Conservation (phyloP, 768 basidiomycete species). For the Pleurotus giganteus region DNA sequence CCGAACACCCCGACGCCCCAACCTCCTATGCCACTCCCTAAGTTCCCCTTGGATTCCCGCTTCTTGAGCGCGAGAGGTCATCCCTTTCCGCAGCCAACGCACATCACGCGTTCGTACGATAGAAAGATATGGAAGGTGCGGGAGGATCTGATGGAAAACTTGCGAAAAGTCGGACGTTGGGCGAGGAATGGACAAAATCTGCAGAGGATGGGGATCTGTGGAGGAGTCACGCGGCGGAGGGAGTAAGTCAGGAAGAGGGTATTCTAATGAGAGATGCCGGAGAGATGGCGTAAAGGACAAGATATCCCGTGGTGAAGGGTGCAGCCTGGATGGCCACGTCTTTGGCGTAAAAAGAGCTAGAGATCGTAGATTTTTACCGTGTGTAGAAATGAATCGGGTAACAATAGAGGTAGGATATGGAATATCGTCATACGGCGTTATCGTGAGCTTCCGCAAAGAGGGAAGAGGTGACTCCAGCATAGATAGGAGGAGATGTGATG, state of each 20-base stretch:
- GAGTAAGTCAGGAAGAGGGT: constrained; percentile 54
- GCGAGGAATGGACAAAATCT: constrained; percentile 74
- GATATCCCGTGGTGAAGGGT: constrained; percentile 49
- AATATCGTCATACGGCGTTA: constrained; percentile 75
- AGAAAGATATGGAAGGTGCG: constrained; percentile 52
- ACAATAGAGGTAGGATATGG: constrained; percentile 56
- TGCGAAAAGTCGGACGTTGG: constrained; percentile 60
- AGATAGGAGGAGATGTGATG: constrained; percentile 58
- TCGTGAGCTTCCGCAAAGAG: constrained; percentile 55
- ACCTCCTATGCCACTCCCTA: constrained; percentile 65
- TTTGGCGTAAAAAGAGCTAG: constrained; percentile 69
- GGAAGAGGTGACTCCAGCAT: constrained; percentile 64
- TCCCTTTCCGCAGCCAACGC: constrained; percentile 69
- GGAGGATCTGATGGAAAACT: constrained; percentile 53
- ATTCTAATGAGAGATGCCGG: constrained; percentile 71
- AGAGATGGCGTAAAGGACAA: constrained; percentile 52
- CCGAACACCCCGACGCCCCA: constrained; percentile 54
- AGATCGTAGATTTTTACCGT: constrained; percentile 57
- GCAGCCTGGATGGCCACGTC: constrained; percentile 60
- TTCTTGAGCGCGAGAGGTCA: constrained; percentile 61
- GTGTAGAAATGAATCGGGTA: constrained; percentile 55
- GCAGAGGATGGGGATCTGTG: constrained; percentile 38
- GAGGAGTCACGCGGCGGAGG: constrained; percentile 20
- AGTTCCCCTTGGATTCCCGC: constrained; percentile 83
- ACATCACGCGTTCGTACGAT: constrained; percentile 65